Evolutionary conservation across 495 filamentous ascomycete genomes (phyloP).

Genomic region (Aspergillus sclerotioniger): DNA sequence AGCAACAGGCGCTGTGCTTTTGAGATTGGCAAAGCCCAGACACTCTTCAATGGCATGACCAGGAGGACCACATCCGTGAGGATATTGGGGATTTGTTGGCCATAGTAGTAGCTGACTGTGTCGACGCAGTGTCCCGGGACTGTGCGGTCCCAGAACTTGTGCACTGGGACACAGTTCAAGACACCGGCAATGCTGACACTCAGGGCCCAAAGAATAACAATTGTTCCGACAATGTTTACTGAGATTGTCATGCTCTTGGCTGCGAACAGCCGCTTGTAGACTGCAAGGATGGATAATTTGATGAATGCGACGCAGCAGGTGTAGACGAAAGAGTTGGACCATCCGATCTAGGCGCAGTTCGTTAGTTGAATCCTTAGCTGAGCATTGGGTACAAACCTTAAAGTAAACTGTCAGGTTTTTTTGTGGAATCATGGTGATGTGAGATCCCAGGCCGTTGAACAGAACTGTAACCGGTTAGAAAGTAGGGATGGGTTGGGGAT

Average conservation of each 20-base stretch:
- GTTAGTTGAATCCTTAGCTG: neutral
- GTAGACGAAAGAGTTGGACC: conserved; percentile 34
- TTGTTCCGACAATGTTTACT: conserved; percentile 24
- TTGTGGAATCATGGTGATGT: conserved; percentile 31
- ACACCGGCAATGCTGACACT: conserved; percentile 29
- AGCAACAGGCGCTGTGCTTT: conserved; percentile 36
- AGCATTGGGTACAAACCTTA: conserved; percentile 20
- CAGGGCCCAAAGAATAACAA: conserved; percentile 34
- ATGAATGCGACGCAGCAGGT: conserved; percentile 29
- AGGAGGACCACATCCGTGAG: conserved; percentile 42
- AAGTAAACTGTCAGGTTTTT: conserved; percentile 28
- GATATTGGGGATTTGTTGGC: conserved; percentile 43
- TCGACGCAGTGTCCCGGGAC: conserved; percentile 32
- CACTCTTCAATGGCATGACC: conserved; percentile 49
- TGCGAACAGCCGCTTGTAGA: conserved; percentile 40
- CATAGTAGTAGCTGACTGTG: conserved; percentile 31
- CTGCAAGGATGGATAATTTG: conserved; percentile 45
- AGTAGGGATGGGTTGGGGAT: neutral
- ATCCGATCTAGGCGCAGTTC: conserved; percentile 13
- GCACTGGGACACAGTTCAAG: conserved; percentile 35
- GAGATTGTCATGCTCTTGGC: conserved; percentile 26
- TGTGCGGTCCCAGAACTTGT: conserved; percentile 30
- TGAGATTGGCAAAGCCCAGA: conserved; percentile 43
- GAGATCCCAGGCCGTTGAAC: conserved; percentile 32
- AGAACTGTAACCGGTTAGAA: conserved; percentile 20